Base-by-base conservation (phyloP, 2,329 filamentous ascomycete genomes). In the Apiospora marii region DNA sequence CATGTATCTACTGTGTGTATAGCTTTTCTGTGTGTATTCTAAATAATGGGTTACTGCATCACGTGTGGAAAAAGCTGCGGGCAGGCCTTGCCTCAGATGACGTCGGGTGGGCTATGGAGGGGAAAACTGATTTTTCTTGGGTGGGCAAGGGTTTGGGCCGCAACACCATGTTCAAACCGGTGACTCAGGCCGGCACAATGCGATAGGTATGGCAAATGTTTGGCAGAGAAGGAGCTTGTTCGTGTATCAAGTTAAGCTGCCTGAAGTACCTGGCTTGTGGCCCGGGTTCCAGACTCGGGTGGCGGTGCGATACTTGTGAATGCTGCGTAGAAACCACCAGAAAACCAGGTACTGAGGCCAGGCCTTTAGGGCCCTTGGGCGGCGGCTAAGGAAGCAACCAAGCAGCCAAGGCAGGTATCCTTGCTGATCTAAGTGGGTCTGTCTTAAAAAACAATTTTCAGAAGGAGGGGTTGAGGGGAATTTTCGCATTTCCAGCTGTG, bases 181-280 rank as follows among this genome's bases (percentile, higher is more conserved):
- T 71, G 69, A 71, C 37, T 71, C 58, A 71, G 68, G 68, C 68
- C 68, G 68, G 51, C 16, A 37, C 16, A 41, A 51, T 41, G 27
- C 48, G 44, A 37, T 49, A 58, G 44, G n/a, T 49, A 58, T 34
- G 27, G 27, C 6, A 58, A 34, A 34, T 34, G 51, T 58, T 58
- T 34, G 27, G 51, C 19, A 34, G 24, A 27, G 49, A 13, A 53
- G 67, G 67, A 68, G n/a, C 53, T 46, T 53, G 19, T 49, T 48
- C 48, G 37, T 68, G 70, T 67, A 72, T 74, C 73, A 73, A 53
- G 49, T 53, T 53, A 30, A 53, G 49, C 24, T 30, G 49, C 49
- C 49, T 34, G 19, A 58, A 58, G 51, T 58, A 34, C 51, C 49
- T 53, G n/a, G 24, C 49, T 27, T 58, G 27, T 58, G 51, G 51